phyloP scores from a whole-genome alignment of 2,329 filamentous ascomycete species.

The Cladosporium sp. region DNA sequence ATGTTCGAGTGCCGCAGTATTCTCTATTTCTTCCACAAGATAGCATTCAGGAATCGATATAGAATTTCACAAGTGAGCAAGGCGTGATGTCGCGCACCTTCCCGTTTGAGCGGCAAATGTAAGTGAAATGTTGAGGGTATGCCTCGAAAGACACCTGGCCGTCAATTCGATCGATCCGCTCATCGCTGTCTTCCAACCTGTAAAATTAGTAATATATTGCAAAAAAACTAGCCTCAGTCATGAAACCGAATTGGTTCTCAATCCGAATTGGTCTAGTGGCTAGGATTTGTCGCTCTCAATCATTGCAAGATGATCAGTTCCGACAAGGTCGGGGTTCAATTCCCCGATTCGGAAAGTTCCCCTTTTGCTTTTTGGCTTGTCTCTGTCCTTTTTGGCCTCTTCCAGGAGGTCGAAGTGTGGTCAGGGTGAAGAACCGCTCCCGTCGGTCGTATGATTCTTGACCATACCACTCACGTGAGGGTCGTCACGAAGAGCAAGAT shows the following conservation, averaged over 20 bases:
- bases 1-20: no score
- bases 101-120: background rate
- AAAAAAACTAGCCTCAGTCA: background rate
- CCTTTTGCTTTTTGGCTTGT: background rate
- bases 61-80: background rate
- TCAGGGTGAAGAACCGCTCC: no score
- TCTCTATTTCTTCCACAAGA: no score
- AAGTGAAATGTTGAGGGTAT: background rate
- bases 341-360: background rate
- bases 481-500: no score
- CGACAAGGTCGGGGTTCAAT: conserved; percentile 7
- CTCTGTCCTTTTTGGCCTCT: background rate
- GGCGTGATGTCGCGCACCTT: background rate
- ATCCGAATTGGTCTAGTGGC: conserved; percentile 5
- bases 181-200: no score
- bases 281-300: conserved; percentile 7
- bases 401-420: no score
- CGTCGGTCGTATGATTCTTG: no score
- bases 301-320: background rate
- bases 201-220: background rate
- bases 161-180: no score
- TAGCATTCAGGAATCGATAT: no score
- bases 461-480: no score
- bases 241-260: background rate
- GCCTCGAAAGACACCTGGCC: no score